Base-by-base conservation (phyloP, 768 basidiomycete genomes). In the Grammothele lineata region DNA sequence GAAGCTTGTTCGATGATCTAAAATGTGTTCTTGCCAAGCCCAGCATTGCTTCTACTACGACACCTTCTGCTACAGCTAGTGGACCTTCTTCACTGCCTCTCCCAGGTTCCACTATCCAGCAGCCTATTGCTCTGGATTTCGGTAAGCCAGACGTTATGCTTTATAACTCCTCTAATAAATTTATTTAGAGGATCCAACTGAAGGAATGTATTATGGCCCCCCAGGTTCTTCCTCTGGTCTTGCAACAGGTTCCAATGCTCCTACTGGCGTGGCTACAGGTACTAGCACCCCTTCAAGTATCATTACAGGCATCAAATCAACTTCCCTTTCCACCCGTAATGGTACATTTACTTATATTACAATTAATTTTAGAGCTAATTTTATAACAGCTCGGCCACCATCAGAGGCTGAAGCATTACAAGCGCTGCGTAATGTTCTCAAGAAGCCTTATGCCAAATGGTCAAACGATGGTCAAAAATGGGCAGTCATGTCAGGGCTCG, bases 401-500 rank as follows among this genome's bases (percentile, higher is more conserved):
- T 21, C 43, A 9, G 43, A 45, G 22, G 17, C 3, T 2, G 37
- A 37, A 26, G 44, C 44, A 2, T 26, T 45, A 4, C 17, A 3
- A 7, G 44, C 36, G 10, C 36, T 45, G 11, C 27, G 36, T 15
- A 5, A 2, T 26, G 36, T 45, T 10, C 44, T 45, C 6, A 21
- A 32, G 1, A 37, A 37, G 2, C 44, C 37, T 11, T 6, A 37
- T 5, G 44, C 36, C 5, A 2, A 11, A 2, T 45, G 37, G 44
- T 7, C 44, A 1, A 45, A 45, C 21, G 44, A 45, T 5, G 36
- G 44, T 5, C 44, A 45, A 15, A 45, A 38, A 19, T 19, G 26
- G 4, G 44, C 44, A 5, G 44, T 45, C 12, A 27, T 45, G 37
- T 3, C 37, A 8, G 44, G 44, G 5, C 19, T 45, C 9, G 44